Conservation (phyloP, 805 yeast species). For the Metschnikowia corniflorae region DNA sequence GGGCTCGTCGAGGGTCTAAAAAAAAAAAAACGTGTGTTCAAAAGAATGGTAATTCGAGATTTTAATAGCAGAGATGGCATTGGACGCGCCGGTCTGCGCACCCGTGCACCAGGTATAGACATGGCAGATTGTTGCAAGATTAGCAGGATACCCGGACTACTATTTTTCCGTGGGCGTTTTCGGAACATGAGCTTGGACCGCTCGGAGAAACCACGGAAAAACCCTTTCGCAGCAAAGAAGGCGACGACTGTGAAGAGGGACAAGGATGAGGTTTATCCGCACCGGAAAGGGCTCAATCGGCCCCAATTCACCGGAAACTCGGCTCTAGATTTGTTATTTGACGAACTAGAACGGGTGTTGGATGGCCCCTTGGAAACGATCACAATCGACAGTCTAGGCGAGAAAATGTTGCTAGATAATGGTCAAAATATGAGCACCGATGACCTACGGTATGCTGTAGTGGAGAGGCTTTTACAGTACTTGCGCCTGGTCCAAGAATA, state of each 20-base stretch:
- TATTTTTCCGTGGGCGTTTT: no score
- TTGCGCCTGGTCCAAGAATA: slow-evolving; percentile 38
- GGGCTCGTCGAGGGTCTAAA: background rate
- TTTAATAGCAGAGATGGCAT: slow-evolving; percentile 5
- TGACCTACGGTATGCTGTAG: slow-evolving; percentile 19
- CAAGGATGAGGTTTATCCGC: slow-evolving; percentile 30
- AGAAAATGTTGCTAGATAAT: slow-evolving; percentile 2
- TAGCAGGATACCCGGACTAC: no score
- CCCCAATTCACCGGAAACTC: slow-evolving; percentile 26
- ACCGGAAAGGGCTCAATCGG: slow-evolving; percentile 32
- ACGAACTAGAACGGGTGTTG: slow-evolving; percentile 25
- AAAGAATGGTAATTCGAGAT: background rate
- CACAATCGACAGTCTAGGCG: slow-evolving; percentile 12
- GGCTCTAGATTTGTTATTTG: slow-evolving; percentile 36
- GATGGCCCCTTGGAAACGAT: slow-evolving; percentile 24
- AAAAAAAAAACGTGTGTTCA: background rate
- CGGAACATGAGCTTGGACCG: background rate
- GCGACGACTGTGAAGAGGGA: slow-evolving; percentile 29
- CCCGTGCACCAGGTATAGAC: no score
- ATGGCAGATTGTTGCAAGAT: no score
- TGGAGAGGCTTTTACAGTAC: slow-evolving; percentile 33
- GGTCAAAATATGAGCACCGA: background rate
- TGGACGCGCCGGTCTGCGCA: no score
- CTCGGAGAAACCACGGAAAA: slow-evolving; percentile 12
- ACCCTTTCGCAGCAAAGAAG: slow-evolving; percentile 31